Base-by-base conservation (phyloP, 345 rosid genomes). In the Abelmoschus esculentus region DNA sequence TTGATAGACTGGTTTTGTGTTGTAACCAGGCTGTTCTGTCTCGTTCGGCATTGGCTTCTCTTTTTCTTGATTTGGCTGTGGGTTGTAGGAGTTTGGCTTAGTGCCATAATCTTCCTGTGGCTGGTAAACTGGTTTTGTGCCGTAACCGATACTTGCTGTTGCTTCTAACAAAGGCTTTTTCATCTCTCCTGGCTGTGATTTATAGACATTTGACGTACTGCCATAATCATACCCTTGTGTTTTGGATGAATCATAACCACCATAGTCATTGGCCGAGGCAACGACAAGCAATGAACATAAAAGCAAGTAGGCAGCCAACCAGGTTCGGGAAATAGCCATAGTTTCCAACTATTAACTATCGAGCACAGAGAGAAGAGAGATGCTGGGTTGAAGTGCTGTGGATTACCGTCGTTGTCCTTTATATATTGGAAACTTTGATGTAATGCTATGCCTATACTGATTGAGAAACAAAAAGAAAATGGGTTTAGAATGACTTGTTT, bases 191-290 rank as follows among this genome's bases (percentile, higher is more conserved):
- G 26, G 38, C 19, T 50, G 19, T 46, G 29, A 34, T 44, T 50
- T 15, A 0, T 50, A 14, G 19, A 50, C 54, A 40, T 40, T 40
- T 15, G 19, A n/a, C 54, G 14, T 73, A 1, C 53, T 15, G 42
- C 19, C 58, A 62, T 62, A 62, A 13, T 1, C 44, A 26, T 36
- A 14, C 0, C 18, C 60, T 44, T n/a, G 67, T n/a, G 22, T 47
- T n/a, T 61, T 12, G 11, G 42, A 47, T 49, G 58, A 28, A 12
- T 15, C 70, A 53, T 53, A 17, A 53, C 1, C 29, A 66, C 61
- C 52, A 13, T 71, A 65, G 64, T 66, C 71, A n/a, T 31, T 17
- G 13, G 72, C 62, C n/a, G 47, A 70, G 46, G 63, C 56, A 22
- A 57, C 11, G 67, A 42, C 28, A 32, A 64, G 26, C 36, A 68